Evolutionary conservation across 306 rosid genomes (phyloP), one percentile per base, ranked within the genome.

Genomic region (Cucurbita argyrosperma): DNA sequence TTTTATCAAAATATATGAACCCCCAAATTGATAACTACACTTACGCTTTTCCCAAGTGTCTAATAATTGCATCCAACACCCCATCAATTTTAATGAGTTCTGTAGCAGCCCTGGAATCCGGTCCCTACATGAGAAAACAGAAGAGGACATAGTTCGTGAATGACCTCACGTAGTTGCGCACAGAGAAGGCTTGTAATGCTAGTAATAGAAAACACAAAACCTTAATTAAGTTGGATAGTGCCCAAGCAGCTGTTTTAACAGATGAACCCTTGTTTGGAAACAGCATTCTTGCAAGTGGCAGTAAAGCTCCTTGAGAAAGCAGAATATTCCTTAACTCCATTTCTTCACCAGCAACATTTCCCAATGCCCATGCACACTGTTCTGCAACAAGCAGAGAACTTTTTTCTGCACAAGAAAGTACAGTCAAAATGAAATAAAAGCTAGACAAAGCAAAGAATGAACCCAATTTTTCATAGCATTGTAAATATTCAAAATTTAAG

Each of bases 261-360:
- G 97, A 85, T 75, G 99, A 94, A 60, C 96, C 92, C 85, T 81
- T 89, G 80, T 79, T 78, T 76, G 91, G 96, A 74, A 87, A 90
- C 90, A 91, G 81, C 97, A 91, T 89, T 84, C 92, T 89, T 35
- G 99, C 95, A 82, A 91, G 96, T 79, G 96, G 96, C 77, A 84
- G 85, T 79, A 91, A 83, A 63, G 96, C 96, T 58, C 96, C 97
- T 85, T 91, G 97, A 64, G 87, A 85, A 37, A 91, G 86, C 83
- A 94, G 83, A 81, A 88, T 81, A 84, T 84, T 83, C 82, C 97
- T 91, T 73, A 94, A 82, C 83, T 87, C 97, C 78, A 85, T 94
- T 65, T 90, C 96, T 87, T 94, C 99, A 79, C 99, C 99, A 46
- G 97, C 97, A 77, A 94, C 96, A 67, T 94, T 94, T 67, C 99